Percentiles rank a stretch among this genome's conserved stretches.
These are phyloP conservation scores for Musa itinerans DNA, from an alignment of 176 grass and related monocot species.

Conservation along the genomic window DNA sequence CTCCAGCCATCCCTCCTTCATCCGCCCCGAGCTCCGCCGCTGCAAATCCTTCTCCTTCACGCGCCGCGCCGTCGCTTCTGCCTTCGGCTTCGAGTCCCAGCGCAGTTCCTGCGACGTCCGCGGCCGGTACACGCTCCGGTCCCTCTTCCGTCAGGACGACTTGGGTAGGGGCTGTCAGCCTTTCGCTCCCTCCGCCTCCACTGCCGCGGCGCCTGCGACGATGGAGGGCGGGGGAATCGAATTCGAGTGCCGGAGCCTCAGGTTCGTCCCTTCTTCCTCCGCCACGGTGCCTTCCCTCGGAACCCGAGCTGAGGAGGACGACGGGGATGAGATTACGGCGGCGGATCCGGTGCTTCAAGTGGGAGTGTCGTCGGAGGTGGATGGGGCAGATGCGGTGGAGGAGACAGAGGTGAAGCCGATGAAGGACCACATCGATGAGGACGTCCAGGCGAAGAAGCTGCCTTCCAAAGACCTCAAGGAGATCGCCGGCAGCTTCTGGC, in stretches of 20 bases:
- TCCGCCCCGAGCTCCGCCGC: slow-evolving; percentile 50
- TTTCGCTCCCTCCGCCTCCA: slow-evolving; percentile 27
- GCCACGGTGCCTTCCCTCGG: slow-evolving; percentile 13
- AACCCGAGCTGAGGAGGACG: slow-evolving; percentile 16
- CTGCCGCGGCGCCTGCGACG: slow-evolving; percentile 29
- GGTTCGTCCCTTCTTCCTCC: slow-evolving; percentile 26
- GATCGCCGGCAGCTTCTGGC: slow-evolving; percentile 85
- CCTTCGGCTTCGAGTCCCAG: slow-evolving; percentile 47
- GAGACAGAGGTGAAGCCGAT: slow-evolving; percentile 34
- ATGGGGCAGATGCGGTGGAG: slow-evolving; percentile 5
- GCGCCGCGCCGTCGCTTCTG: slow-evolving; percentile 19
- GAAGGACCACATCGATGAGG: slow-evolving; percentile 68
- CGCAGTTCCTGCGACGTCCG: slow-evolving; percentile 66
- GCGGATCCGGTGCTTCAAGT: slow-evolving; percentile 37
- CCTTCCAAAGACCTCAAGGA: slow-evolving; percentile 58
- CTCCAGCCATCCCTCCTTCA: slow-evolving; percentile 3
- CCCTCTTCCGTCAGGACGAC: slow-evolving; percentile 84
- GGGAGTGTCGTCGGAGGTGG: slow-evolving; percentile 59
- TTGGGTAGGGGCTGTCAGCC: slow-evolving; percentile 41
- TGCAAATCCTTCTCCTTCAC: slow-evolving; percentile 75
- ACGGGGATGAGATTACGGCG: slow-evolving; percentile 49
- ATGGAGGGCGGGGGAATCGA: slow-evolving; percentile 21
- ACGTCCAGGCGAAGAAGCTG: slow-evolving; percentile 31
- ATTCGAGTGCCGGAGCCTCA: slow-evolving; percentile 21
- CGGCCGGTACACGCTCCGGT: slow-evolving; percentile 67